Evolutionary conservation across 331 rosid genomes (phyloP).

Genomic region (Quercus lobata): DNA sequence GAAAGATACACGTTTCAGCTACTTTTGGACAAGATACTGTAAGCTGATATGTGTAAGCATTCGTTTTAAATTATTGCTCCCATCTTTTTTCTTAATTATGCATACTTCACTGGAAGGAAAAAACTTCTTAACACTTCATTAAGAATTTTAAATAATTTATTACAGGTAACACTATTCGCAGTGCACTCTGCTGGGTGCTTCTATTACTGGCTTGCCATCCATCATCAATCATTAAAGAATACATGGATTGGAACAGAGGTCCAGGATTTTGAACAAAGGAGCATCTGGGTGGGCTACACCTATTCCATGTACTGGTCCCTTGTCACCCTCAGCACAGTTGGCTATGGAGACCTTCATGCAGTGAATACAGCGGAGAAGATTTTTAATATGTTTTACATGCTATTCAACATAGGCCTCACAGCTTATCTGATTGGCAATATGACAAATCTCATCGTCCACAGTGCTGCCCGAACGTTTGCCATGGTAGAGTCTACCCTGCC

Average conservation of each 20-base stretch:
- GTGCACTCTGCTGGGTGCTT: constrained; percentile 89
- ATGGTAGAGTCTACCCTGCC: constrained; percentile 37
- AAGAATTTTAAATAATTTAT: constrained; percentile 14
- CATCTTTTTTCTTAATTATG: background rate
- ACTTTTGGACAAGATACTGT: constrained; percentile 55
- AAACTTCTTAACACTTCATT: background rate
- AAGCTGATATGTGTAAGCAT: constrained; percentile 74
- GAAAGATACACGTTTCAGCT: constrained; percentile 81
- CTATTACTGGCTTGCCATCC: constrained; percentile 75
- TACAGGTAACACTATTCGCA: constrained; percentile 76
- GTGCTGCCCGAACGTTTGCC: constrained; percentile 57
- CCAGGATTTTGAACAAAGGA: constrained; percentile 37
- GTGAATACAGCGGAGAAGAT: constrained; percentile 68
- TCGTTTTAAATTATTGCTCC: background rate
- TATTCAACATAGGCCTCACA: constrained; percentile 85
- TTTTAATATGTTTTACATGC: constrained; percentile 65
- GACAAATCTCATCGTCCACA: constrained; percentile 80
- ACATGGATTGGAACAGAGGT: constrained; percentile 74
- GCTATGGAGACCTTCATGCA: constrained; percentile 88
- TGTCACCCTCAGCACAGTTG: constrained; percentile 81
- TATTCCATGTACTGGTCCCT: constrained; percentile 83
- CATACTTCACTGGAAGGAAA: too few species aligned
- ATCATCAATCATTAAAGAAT: constrained; percentile 31
- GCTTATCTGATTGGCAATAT: constrained; percentile 88
- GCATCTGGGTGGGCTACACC: constrained; percentile 62